A percentile compares a stretch with the other conserved stretches of the same genome.
Evolutionary conservation across 2,329 filamentous ascomycete species (phyloP).

Genomic region (Aspergillaceae sp.): DNA sequence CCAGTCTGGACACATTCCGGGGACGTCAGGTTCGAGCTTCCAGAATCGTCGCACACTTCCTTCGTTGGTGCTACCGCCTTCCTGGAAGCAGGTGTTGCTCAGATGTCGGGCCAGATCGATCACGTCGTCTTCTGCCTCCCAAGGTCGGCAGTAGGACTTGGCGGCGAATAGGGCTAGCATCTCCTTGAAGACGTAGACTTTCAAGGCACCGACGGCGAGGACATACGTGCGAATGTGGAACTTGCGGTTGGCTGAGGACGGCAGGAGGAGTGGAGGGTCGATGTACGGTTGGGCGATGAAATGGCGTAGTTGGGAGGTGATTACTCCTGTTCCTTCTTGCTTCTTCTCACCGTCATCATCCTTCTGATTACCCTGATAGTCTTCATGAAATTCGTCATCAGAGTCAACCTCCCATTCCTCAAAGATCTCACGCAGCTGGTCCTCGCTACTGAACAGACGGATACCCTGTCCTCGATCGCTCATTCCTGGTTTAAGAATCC

Average conservation of each 20-base stretch:
- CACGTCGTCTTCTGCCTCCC: conserved; percentile 31
- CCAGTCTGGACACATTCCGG: conserved; percentile 32
- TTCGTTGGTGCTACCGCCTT: conserved; percentile 43
- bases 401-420: conserved; percentile 72
- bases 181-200: conserved; percentile 75
- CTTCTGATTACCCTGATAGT: conserved; percentile 8
- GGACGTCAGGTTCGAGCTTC: conserved; percentile 46
- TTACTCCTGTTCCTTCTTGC: conserved; percentile 46
- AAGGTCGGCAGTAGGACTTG: conserved; percentile 59
- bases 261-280: conserved; percentile 70
- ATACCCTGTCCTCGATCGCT: conserved; percentile 94
- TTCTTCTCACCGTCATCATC: conserved; percentile 7
- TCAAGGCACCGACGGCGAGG: conserved; percentile 66
- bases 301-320: conserved; percentile 84
- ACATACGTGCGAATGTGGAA: conserved; percentile 95
- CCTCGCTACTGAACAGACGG: conserved; percentile 74
- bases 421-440: conserved; percentile 77
- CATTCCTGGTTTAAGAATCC: conserved; percentile 98
- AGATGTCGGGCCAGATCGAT: conserved; percentile 65
- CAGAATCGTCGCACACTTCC: conserved; percentile 69
- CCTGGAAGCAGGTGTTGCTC: conserved; percentile 92
- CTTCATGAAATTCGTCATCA: conserved; percentile 32
- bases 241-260: conserved; percentile 59
- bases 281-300: conserved; percentile 96
- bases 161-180: conserved; percentile 93